A percentile compares a stretch with the other conserved stretches of the same genome.
Evolutionary conservation across 2,329 filamentous ascomycete species (phyloP).

Genomic region (Rutstroemia sp.): DNA sequence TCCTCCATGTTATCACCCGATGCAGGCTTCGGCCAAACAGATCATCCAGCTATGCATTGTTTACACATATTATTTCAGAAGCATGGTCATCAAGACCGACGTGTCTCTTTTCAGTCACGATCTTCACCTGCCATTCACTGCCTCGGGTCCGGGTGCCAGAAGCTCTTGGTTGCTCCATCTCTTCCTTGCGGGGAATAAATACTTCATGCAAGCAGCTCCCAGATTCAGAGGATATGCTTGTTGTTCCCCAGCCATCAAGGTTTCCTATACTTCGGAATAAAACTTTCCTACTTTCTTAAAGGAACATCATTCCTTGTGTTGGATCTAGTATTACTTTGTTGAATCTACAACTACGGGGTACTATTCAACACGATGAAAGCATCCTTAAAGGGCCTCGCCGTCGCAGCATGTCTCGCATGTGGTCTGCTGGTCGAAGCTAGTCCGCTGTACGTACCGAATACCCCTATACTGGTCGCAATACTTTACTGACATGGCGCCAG

Average conservation of each 20-base stretch:
- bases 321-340: neutral
- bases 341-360: neutral
- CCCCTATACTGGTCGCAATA: neutral
- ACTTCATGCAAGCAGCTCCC: neutral
- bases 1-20: neutral
- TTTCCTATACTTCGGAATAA: neutral
- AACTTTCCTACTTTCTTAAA: neutral
- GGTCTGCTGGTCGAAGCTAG: conserved; percentile 11
- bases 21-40: neutral
- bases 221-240: neutral
- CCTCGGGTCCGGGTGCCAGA: too few species aligned
- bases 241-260: neutral
- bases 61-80: neutral
- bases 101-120: neutral
- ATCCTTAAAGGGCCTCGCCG: conserved; percentile 14
- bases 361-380: conserved; percentile 4
- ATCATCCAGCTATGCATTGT: neutral
- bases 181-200: neutral
- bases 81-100: neutral
- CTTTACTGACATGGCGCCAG: conserved; percentile 9
- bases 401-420: conserved; percentile 9
- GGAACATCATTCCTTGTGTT: neutral
- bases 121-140: too few species aligned
- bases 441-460: conserved; percentile 14
- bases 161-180: neutral